Percentiles rank a stretch among this genome's conserved stretches.
phyloP scores from a whole-genome alignment of 108 stramenopile genomes.

The Cyclotella baltica region DNA sequence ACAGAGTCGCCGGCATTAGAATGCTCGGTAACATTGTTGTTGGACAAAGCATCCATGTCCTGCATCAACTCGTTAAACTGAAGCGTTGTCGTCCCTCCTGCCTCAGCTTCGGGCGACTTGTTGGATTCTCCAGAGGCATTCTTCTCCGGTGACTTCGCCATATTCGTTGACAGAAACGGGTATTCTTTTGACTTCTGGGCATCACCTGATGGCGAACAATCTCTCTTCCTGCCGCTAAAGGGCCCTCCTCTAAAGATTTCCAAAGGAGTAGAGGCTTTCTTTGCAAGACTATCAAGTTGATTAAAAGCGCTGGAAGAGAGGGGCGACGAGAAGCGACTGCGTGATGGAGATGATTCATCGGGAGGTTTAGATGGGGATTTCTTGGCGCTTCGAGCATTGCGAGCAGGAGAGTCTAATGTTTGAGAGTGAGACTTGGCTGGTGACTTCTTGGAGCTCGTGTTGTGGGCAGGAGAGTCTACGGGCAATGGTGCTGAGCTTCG shows the following conservation, averaged over 20 bases:
- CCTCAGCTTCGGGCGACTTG: slow-evolving; percentile 11
- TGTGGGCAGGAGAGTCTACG: slow-evolving; percentile 47
- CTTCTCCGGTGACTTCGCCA: background rate
- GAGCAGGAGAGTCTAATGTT: no score
- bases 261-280: no score
- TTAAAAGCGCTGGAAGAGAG: background rate
- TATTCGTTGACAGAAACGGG: slow-evolving; percentile 38
- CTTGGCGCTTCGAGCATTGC: no score
- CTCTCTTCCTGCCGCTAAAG: slow-evolving; percentile 29
- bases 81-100: slow-evolving; percentile 11
- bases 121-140: background rate
- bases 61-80: slow-evolving; percentile 34
- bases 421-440: no score
- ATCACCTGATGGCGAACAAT: slow-evolving; percentile 13
- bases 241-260: slow-evolving; percentile 9
- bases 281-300: slow-evolving; percentile 7
- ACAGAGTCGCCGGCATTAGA: background rate
- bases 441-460: no score
- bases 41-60: slow-evolving; percentile 14
- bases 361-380: no score
- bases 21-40: background rate
- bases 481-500: slow-evolving; percentile 16
- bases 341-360: slow-evolving; percentile 8
- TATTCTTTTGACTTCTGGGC: slow-evolving; percentile 25
- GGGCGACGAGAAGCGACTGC: background rate